Evolutionary conservation across 495 filamentous ascomycete genomes (phyloP).

Genomic region (Hypomontagnella submonticulosa): DNA sequence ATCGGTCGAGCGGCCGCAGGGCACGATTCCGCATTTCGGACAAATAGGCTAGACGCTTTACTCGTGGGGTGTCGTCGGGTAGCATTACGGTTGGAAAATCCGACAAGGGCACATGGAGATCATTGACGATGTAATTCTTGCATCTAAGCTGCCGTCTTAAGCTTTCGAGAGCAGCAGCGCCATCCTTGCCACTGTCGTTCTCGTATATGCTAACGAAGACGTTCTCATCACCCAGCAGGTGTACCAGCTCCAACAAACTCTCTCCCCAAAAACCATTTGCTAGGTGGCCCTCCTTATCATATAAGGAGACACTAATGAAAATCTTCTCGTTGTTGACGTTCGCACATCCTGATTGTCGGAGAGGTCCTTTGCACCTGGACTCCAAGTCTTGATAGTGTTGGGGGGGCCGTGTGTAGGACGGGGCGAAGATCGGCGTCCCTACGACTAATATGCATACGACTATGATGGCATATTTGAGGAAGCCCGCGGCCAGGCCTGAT

Average conservation of each 20-base stretch:
- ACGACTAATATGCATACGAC: conserved; percentile 45
- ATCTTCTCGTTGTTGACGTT: conserved; percentile 74
- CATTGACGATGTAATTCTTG: conserved; percentile 62
- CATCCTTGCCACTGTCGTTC: conserved; percentile 68
- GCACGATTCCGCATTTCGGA: conserved; percentile 82
- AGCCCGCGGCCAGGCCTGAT: conserved; percentile 1
- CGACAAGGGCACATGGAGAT: conserved; percentile 62
- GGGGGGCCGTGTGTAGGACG: conserved; percentile 68
- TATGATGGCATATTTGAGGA: conserved; percentile 31
- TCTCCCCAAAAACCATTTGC: conserved; percentile 74
- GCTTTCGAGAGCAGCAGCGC: conserved; percentile 53
- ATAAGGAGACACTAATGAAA: conserved; percentile 80
- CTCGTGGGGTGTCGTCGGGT: conserved; percentile 68
- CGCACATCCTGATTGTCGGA: conserved; percentile 62
- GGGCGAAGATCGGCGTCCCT: conserved; percentile 64
- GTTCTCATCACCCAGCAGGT: conserved; percentile 66
- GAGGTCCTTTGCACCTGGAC: conserved; percentile 33
- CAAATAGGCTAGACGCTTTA: conserved; percentile 80
- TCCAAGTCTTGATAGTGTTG: conserved; percentile 56
- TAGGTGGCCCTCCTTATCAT: conserved; percentile 67
- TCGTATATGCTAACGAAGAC: conserved; percentile 74
- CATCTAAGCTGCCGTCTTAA: conserved; percentile 58
- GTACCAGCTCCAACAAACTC: conserved; percentile 69
- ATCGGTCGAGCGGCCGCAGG: conserved; percentile 67
- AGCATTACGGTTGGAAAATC: conserved; percentile 66